phyloP scores from a whole-genome alignment of 129 eudicot species.

The Arctium lappa region DNA sequence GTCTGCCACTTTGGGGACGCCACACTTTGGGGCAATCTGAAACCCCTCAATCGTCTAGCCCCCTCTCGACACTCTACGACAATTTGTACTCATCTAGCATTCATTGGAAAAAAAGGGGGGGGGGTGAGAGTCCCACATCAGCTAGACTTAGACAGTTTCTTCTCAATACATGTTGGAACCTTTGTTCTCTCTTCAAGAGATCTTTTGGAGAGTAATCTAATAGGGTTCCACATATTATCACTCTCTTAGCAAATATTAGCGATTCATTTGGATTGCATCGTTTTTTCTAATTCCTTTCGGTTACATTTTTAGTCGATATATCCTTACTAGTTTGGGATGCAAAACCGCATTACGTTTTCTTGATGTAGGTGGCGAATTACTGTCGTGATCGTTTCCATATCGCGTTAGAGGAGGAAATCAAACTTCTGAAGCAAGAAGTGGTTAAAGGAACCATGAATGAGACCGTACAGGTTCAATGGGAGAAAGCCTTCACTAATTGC shows the following conservation, averaged over 20 bases:
- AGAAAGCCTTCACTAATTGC: conserved; percentile 60
- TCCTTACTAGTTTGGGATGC: background rate
- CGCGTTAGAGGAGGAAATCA: conserved; percentile 63
- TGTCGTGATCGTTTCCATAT: conserved; percentile 67
- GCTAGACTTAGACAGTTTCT: background rate
- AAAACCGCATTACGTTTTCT: background rate
- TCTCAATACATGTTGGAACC: background rate
- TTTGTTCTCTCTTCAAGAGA: background rate
- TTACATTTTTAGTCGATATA: background rate
- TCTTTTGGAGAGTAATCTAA: background rate
- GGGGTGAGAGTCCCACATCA: too few relatives aligned
- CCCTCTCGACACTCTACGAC: too few relatives aligned
- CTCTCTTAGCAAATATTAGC: too few relatives aligned
- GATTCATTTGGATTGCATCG: background rate
- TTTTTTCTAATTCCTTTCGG: background rate
- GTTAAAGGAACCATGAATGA: conserved; percentile 42
- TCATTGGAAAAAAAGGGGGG: too few relatives aligned
- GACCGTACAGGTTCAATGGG: conserved; percentile 59
- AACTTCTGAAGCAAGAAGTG: conserved; percentile 32
- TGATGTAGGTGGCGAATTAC: conserved; percentile 67
- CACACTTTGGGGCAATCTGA: too few relatives aligned
- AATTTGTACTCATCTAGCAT: too few relatives aligned
- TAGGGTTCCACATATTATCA: background rate
- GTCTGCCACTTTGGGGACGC: too few relatives aligned
- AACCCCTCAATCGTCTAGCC: too few relatives aligned